Conservation (phyloP, 345 rosid genomes). For the Populus tremula region DNA sequence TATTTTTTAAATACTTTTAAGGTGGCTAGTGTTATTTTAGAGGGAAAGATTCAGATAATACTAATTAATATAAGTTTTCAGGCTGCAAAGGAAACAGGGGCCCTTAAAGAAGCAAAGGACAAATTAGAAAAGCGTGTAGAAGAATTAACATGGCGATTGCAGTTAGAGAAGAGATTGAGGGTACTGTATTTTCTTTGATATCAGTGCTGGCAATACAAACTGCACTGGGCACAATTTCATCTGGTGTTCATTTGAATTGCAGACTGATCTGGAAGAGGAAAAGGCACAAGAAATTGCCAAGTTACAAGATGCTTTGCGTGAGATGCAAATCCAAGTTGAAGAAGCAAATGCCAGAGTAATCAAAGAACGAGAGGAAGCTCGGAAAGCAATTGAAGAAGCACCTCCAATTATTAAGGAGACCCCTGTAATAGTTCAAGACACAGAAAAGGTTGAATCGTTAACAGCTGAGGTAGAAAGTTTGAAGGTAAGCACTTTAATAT, state of each 20-base stretch:
- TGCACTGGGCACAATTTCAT: not conserved
- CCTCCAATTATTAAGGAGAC: slow-evolving; percentile 96
- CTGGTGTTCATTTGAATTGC: slow-evolving; percentile 14
- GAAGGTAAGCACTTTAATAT: slow-evolving; percentile 51
- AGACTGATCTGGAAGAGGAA: slow-evolving; percentile 95
- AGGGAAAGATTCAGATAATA: slow-evolving; percentile 18
- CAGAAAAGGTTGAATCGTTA: slow-evolving; percentile 69
- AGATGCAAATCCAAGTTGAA: slow-evolving; percentile 76
- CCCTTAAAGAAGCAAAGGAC: slow-evolving; percentile 97
- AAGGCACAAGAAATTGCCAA: slow-evolving; percentile 87
- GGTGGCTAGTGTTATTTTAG: not conserved
- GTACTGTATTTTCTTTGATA: slow-evolving; percentile 40
- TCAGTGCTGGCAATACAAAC: not conserved
- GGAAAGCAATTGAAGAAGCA: slow-evolving; percentile 93
- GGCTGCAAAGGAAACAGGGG: slow-evolving; percentile 96
- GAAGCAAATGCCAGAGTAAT: slow-evolving; percentile 78
- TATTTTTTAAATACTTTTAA: too few species aligned
- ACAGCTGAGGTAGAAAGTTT: slow-evolving; percentile 72
- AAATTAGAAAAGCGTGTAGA: slow-evolving; percentile 98
- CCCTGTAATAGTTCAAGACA: slow-evolving; percentile 89
- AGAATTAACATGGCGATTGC: slow-evolving; percentile 95
- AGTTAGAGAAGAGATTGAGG: slow-evolving; percentile 91
- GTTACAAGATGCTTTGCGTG: slow-evolving; percentile 72
- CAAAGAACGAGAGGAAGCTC: slow-evolving; percentile 85
- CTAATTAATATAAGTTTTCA: slow-evolving; percentile 34